Conservation (phyloP, 768 basidiomycete genomes). For the Tephrocybe rancida region DNA sequence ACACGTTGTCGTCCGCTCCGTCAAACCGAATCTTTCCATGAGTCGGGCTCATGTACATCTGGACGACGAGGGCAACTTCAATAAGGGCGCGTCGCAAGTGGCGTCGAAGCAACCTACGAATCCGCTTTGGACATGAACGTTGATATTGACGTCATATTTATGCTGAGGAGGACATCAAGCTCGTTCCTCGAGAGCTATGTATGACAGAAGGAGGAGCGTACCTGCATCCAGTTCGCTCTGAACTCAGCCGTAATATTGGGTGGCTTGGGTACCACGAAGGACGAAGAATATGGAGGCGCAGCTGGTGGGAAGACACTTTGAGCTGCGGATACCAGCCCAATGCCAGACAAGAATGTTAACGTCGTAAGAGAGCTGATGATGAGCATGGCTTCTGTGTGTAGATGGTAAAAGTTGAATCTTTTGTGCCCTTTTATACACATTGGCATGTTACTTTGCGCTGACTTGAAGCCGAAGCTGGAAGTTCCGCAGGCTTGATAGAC, state of each 20-base stretch:
- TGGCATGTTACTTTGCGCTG: background rate
- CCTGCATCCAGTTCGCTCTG: conserved; percentile 21
- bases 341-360: background rate
- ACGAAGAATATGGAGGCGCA: conserved; percentile 16
- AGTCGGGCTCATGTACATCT: conserved; percentile 30
- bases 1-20: conserved; percentile 21
- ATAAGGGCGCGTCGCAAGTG: too few species aligned
- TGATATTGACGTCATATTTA: conserved; percentile 18
- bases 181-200: too few species aligned
- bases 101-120: conserved; percentile 10
- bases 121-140: conserved; percentile 16
- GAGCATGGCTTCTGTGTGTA: background rate
- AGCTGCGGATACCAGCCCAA: background rate
- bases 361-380: background rate
- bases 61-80: background rate
- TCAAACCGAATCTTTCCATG: conserved; percentile 27
- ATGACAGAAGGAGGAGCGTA: background rate
- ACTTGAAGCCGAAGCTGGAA: background rate
- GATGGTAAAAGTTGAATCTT: background rate
- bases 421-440: background rate
- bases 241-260: conserved; percentile 20
- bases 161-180: conserved; percentile 16
- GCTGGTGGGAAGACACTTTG: conserved; percentile 8
- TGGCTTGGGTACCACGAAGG: conserved; percentile 15
- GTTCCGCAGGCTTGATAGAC: background rate